Evolutionary conservation across 176 grass and related monocot genomes (phyloP).

Genomic region (Themeda triandra): DNA sequence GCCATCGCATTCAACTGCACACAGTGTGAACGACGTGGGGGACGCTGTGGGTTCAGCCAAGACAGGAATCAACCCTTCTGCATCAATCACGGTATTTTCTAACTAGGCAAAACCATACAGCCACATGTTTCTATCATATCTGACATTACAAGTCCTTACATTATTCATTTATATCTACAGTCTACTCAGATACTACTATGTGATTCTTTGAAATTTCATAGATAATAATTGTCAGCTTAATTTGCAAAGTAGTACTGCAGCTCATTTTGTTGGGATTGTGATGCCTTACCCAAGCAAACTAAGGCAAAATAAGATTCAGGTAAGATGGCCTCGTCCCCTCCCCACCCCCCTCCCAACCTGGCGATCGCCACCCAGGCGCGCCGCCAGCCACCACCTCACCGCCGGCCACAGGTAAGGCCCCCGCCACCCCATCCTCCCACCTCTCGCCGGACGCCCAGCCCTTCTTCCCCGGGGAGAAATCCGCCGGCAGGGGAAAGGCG

Average conservation of each 20-base stretch:
- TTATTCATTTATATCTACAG: not conserved
- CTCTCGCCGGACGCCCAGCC: no score
- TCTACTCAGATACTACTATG: not conserved
- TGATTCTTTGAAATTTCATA: not conserved
- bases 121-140: not conserved
- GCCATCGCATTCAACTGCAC: not conserved
- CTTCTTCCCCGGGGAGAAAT: no score
- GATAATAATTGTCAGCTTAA: not conserved
- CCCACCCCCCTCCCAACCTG: no score
- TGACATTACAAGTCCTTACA: not conserved
- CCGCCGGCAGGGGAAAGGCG: no score
- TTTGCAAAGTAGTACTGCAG: not conserved
- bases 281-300: not conserved
- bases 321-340: no score
- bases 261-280: not conserved
- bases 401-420: no score
- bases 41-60: constrained; percentile 2
- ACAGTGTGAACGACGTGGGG: not conserved
- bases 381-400: no score
- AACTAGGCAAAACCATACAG: not conserved
- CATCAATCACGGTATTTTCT: constrained; percentile 10
- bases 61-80: constrained; percentile 23
- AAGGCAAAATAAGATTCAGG: not conserved
- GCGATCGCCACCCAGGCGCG: no score
- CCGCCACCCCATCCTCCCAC: no score